Base-by-base conservation (phyloP, 257 asterid genomes). In the Solanum lycopersicoides region DNA sequence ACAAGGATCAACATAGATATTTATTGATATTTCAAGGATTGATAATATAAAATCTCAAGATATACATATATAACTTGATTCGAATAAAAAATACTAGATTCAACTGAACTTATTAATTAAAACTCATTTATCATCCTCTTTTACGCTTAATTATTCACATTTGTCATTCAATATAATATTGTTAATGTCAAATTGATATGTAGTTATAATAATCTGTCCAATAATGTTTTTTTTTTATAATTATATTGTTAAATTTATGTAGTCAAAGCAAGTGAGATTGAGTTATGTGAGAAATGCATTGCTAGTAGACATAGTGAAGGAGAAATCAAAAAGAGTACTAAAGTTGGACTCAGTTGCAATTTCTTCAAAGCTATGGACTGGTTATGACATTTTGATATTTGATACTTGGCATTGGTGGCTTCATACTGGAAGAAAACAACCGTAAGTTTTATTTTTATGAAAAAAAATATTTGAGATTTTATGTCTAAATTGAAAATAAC, bases 391-490 rank as follows among this genome's bases (percentile, higher is more conserved):
- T 23, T 47, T 91, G 83, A 87, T 92, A 71, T 92, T 92, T 86
- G 90, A 90, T 85, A 65, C 93, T 7, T 91, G 93, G 93, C 95
- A 92, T 68, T 92, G 93, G 97, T 94, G 97, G 97, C 91, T 90
- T 87, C 94, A 92, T 60, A 39, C 75, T 0, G 95, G 94, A 42
- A 89, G 90, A 23, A 94, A 94, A 89, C 97, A 94, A 87, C 94
- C 94, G 96, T 94, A 85, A 44, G 90, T 71, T 41, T 11, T 74
- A 28, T 2, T 28, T 59, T 59, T 20, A 59, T 20, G 12, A 59
- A 59, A 59, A 59, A 59, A 59, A 59, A 59, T 59, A 59, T 59
- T 59, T 20, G 25, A 59, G 25, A 59, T 59, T 59, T 59, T 2
- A 59, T 59, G 25, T 20, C 66, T 8, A 20, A 20, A 59, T 59